Evolutionary conservation across 495 filamentous ascomycete genomes (phyloP), one percentile per base, ranked within the genome.

Genomic region (Durotheca rogersii): DNA sequence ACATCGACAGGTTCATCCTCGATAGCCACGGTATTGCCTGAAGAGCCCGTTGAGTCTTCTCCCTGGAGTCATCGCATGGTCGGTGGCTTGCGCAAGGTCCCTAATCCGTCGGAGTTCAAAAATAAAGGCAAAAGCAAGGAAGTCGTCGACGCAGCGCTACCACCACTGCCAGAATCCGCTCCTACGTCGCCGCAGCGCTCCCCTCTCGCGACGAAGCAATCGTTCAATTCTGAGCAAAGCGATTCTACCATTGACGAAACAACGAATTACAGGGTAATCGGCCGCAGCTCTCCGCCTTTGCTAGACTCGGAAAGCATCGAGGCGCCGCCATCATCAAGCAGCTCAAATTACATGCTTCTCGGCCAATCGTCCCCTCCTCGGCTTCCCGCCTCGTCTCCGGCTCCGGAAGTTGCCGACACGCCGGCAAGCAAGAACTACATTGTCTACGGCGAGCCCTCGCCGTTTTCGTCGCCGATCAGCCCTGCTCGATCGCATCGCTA

Each of bases 11-110:
- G 41, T 60, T 61, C 51, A 47, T 58, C 57, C 36, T 54, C 72
- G 10, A 68, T 68, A 16, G 33, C 65, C 51, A 58, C 64, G n/a
- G 65, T 53, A 14, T 60, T 74, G 61, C 57, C 63, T 53, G 72
- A 75, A 34, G 74, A 75, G 66, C 64, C 58, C 57, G 58, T 47
- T 51, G 45, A 56, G 47, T 66, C 65, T 19, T 75, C 74, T 15
- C 75, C 77, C 33, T 75, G 71, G 70, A 76, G 76, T 63, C 78
- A 78, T 55, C 70, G 72, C 51, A 66, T 81, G 62, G 71, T 75
- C 30, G 76, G 78, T 61, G 78, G 78, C 43, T 61, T 81, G 40
- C 76, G 78, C 17, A 78, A 77, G 59, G 78, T 80, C 9, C 67
- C 74, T 14, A 66, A 67, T 16, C 77, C 75, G 17, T 71, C 75